Evolutionary conservation across 768 basidiomycete genomes (phyloP).

Genomic region (Boletus reticulatus): DNA sequence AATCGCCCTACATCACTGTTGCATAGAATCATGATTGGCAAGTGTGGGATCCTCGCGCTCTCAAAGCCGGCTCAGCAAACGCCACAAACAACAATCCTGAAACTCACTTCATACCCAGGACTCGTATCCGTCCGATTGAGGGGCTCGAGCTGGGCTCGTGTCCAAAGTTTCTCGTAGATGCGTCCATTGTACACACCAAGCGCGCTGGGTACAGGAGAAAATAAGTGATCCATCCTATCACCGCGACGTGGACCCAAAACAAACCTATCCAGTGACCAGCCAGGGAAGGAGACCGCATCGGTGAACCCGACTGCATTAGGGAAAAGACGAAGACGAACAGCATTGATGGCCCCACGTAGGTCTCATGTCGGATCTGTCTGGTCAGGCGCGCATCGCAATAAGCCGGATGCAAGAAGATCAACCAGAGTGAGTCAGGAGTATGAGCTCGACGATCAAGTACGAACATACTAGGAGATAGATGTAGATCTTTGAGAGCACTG

Average conservation of each 20-base stretch:
- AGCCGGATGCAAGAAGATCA: constrained; percentile 57
- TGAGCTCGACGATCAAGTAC: neutral
- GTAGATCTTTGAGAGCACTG: constrained; percentile 18
- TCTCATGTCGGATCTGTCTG: constrained; percentile 43
- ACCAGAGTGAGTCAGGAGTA: constrained; percentile 1
- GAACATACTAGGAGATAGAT: constrained; percentile 31
- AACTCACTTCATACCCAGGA: constrained; percentile 52
- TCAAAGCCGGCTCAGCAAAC: constrained; percentile 3
- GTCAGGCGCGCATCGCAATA: constrained; percentile 32
- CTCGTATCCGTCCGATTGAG: constrained; percentile 52
- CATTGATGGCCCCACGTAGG: constrained; percentile 49
- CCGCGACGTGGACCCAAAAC: neutral
- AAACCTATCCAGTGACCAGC: constrained; percentile 73
- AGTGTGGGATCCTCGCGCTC: too few species aligned
- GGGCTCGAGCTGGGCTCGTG: constrained; percentile 55
- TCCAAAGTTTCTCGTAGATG: constrained; percentile 68
- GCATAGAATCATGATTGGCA: too few species aligned
- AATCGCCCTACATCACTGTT: too few species aligned
- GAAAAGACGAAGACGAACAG: constrained; percentile 49
- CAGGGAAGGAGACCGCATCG: constrained; percentile 72
- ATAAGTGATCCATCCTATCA: neutral
- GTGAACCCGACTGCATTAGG: constrained; percentile 66
- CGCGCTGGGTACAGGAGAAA: constrained; percentile 37
- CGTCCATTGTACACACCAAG: constrained; percentile 62
- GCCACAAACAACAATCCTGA: neutral